phyloP scores from a whole-genome alignment of 306 rosid genomes.

The Biancaea sappan region DNA sequence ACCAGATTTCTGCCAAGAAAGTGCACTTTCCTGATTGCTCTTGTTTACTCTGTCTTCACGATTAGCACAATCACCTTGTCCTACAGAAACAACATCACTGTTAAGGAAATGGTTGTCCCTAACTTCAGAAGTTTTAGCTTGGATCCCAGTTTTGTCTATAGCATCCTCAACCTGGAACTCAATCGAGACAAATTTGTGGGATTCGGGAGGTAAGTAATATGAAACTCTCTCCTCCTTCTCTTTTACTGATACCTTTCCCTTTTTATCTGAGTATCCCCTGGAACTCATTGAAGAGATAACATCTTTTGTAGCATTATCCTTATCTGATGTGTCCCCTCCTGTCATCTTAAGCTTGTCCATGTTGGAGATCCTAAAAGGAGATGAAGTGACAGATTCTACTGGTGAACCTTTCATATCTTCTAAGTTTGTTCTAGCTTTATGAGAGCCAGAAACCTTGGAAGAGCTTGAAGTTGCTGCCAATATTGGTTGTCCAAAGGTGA shows the following conservation, averaged over 20 bases:
- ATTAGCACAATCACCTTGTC: constrained; percentile 35
- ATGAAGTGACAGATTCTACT: constrained; percentile 79
- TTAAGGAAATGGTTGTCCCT: constrained; percentile 37
- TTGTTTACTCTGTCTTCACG: constrained; percentile 41
- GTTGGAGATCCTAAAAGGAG: constrained; percentile 62
- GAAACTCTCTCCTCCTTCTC: constrained; percentile 36
- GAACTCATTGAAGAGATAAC: constrained; percentile 36
- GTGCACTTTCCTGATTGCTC: constrained; percentile 36
- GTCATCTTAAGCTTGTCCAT: constrained; percentile 40
- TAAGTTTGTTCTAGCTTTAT: constrained; percentile 50
- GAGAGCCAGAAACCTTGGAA: constrained; percentile 76
- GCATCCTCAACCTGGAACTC: constrained; percentile 40
- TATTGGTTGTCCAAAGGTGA: constrained; percentile 49
- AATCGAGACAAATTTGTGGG: constrained; percentile 43
- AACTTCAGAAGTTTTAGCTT: constrained; percentile 44
- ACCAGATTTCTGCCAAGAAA: constrained; percentile 42
- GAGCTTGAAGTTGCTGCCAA: constrained; percentile 75
- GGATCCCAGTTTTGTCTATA: constrained; percentile 35
- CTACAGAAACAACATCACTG: constrained; percentile 33
- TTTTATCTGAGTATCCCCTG: constrained; percentile 31
- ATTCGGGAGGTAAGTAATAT: constrained; percentile 31
- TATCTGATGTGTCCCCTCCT: constrained; percentile 40
- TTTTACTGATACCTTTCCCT: constrained; percentile 42
- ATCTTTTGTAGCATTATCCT: constrained; percentile 40
- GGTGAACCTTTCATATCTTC: constrained; percentile 70